A percentile compares a stretch with the other conserved stretches of the same genome.
These are phyloP conservation scores for Rhodotorula sp. DNA, from an alignment of 1,284 basidiomycete species.

Conservation along the genomic window DNA sequence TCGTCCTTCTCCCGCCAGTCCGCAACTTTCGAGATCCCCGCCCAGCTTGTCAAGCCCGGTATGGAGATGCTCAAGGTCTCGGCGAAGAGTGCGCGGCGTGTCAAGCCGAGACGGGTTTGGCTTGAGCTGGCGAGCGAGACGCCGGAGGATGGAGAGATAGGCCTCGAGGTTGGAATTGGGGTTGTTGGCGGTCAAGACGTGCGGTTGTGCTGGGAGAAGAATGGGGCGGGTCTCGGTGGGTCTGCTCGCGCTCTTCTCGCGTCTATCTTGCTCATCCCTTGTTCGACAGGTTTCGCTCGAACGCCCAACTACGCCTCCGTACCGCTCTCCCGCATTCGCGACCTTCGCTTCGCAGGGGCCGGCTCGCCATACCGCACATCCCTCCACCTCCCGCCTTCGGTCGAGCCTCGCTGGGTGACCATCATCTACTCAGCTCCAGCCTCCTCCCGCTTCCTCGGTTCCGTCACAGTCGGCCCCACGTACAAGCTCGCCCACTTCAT, in stretches of 20 bases:
- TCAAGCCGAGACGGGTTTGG: conserved; percentile 39
- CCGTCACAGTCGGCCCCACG: conserved; percentile 71
- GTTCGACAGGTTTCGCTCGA: conserved; percentile 19
- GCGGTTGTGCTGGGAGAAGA: conserved; percentile 41
- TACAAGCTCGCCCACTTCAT: conserved; percentile 93
- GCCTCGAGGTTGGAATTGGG: conserved; percentile 28
- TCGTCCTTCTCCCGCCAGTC: neutral
- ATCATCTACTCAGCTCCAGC: conserved; percentile 52
- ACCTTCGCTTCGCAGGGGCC: conserved; percentile 75
- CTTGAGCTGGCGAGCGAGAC: conserved; percentile 28
- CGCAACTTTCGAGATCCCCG: conserved; percentile 27
- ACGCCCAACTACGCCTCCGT: conserved; percentile 26
- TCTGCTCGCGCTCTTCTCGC: neutral
- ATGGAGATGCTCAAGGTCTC: conserved; percentile 79
- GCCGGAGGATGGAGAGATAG: conserved; percentile 28
- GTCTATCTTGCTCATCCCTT: neutral
- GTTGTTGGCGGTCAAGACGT: conserved; percentile 34
- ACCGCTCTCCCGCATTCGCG: conserved; percentile 64
- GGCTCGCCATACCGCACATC: conserved; percentile 75
- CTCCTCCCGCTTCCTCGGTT: conserved; percentile 54
- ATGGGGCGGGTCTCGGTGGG: conserved; percentile 24
- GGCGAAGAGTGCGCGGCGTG: conserved; percentile 56
- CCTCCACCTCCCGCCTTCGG: conserved; percentile 57
- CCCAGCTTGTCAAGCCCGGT: conserved; percentile 29
- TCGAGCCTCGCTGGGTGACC: conserved; percentile 54